Evolutionary conservation across 2,329 filamentous ascomycete genomes (phyloP).

Genomic region (Metarhizium sp.): DNA sequence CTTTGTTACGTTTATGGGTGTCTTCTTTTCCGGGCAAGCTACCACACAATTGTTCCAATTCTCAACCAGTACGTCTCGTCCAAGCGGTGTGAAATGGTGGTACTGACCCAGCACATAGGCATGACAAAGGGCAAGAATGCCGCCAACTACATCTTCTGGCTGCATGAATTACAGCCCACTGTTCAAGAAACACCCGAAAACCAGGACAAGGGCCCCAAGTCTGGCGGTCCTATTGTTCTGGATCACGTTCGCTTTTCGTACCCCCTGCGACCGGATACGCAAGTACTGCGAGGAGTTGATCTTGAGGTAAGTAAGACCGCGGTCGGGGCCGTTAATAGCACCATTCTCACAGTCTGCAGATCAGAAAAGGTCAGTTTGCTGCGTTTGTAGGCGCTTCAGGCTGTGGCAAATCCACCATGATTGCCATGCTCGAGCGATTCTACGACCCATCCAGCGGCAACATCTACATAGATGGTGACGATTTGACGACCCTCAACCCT

Average conservation of each 20-base stretch:
- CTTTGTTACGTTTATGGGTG: constrained; percentile 40
- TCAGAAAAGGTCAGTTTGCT: too few species aligned
- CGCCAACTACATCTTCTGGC: constrained; percentile 42
- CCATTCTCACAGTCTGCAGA: too few species aligned
- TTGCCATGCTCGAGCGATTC: constrained; percentile 40
- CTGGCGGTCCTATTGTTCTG: too few species aligned
- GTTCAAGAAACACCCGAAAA: too few species aligned
- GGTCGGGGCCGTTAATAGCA: too few species aligned
- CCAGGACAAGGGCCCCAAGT: constrained; percentile 21
- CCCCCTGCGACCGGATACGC: too few species aligned
- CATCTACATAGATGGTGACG: constrained; percentile 35
- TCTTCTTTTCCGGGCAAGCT: constrained; percentile 36
- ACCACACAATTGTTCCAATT: constrained; percentile 33
- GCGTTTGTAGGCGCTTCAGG: constrained; percentile 44
- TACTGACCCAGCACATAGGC: too few species aligned
- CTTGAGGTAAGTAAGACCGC: too few species aligned
- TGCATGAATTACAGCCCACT: constrained; percentile 21
- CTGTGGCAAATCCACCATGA: constrained; percentile 52
- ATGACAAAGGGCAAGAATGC: constrained; percentile 31
- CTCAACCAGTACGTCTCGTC: constrained; percentile 37
- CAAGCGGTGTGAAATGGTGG: too few species aligned
- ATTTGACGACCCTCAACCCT: constrained; percentile 32
- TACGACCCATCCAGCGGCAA: constrained; percentile 34
- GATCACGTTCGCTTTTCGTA: too few species aligned
- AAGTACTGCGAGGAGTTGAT: too few species aligned